phyloP scores from a whole-genome alignment of 768 basidiomycete genomes.

The Mrakia hoshinonis region DNA sequence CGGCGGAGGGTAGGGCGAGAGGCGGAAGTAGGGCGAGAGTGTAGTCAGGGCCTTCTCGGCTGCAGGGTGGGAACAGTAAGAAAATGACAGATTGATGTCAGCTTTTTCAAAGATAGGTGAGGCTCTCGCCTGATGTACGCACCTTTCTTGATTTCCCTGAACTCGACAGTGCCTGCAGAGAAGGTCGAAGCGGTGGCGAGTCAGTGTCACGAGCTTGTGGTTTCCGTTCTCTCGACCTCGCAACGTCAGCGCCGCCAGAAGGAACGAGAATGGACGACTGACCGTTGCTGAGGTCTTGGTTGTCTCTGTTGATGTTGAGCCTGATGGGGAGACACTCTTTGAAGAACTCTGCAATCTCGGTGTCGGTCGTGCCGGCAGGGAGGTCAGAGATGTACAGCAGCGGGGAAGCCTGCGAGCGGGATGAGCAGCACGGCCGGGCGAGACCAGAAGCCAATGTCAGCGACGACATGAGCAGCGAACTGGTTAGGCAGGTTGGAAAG shows the following conservation, averaged over 20 bases:
- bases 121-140: too few relatives aligned
- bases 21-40: constrained; percentile 55
- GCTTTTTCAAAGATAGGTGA: background rate
- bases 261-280: background rate
- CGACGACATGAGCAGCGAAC: background rate
- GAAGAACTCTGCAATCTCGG: constrained; percentile 24
- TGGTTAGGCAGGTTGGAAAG: background rate
- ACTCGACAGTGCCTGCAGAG: constrained; percentile 4
- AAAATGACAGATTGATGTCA: constrained; percentile 21
- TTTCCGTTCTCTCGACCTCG: background rate
- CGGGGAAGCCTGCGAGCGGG: background rate
- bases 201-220: background rate
- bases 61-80: constrained; percentile 38
- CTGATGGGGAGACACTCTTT: constrained; percentile 25
- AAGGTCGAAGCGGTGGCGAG: background rate
- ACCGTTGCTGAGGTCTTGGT: background rate
- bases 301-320: constrained; percentile 12
- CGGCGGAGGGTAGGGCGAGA: constrained; percentile 78
- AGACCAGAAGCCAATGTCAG: background rate
- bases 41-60: constrained; percentile 85
- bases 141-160: constrained; percentile 3
- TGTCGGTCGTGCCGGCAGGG: constrained; percentile 6
- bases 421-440: background rate
- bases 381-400: constrained; percentile 19
- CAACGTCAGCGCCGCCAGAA: background rate